Percentiles rank a stretch among this genome's conserved stretches.
These are phyloP conservation scores for Phytopythium aichiense DNA, from an alignment of 352 stramenopile genomes.

Conservation along the genomic window DNA sequence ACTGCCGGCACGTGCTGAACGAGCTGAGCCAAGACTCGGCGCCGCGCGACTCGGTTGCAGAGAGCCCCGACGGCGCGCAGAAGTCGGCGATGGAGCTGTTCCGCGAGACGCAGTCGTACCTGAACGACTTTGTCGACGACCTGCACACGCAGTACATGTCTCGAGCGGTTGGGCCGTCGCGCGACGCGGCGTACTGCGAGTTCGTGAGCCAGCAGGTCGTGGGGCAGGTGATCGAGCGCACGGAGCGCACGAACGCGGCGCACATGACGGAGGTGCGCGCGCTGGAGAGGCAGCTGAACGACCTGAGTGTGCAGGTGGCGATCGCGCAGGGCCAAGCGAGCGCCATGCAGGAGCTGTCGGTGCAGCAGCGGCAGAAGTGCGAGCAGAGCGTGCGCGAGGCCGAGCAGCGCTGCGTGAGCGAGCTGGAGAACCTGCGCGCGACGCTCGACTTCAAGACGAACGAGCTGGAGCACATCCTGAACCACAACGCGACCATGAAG, in stretches of 20 bases:
- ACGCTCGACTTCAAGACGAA: constrained; percentile 86
- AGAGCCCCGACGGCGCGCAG: constrained; percentile 18
- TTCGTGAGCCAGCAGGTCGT: constrained; percentile 78
- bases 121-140: constrained; percentile 42
- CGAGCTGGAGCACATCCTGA: constrained; percentile 83
- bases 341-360: constrained; percentile 77
- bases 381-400: constrained; percentile 71
- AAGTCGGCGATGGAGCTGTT: constrained; percentile 77
- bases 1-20: constrained; percentile 65
- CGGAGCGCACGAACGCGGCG: constrained; percentile 61
- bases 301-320: constrained; percentile 77
- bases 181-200: constrained; percentile 77
- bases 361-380: constrained; percentile 77
- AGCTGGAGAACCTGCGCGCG: constrained; percentile 59
- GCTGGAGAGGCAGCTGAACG: constrained; percentile 81
- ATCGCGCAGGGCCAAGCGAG: constrained; percentile 74
- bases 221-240: constrained; percentile 70
- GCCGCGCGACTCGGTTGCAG: constrained; percentile 6
- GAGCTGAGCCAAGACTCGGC: constrained; percentile 30
- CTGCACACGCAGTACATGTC: constrained; percentile 61
- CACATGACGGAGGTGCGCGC: constrained; percentile 74
- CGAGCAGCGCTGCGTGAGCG: constrained; percentile 64
- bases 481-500: constrained; percentile 87
- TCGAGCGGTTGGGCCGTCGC: constrained; percentile 64
- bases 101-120: constrained; percentile 60